Percentiles rank a stretch among this genome's conserved stretches.
Conservation (phyloP, 768 basidiomycete species). For the Amanita exitialis region DNA sequence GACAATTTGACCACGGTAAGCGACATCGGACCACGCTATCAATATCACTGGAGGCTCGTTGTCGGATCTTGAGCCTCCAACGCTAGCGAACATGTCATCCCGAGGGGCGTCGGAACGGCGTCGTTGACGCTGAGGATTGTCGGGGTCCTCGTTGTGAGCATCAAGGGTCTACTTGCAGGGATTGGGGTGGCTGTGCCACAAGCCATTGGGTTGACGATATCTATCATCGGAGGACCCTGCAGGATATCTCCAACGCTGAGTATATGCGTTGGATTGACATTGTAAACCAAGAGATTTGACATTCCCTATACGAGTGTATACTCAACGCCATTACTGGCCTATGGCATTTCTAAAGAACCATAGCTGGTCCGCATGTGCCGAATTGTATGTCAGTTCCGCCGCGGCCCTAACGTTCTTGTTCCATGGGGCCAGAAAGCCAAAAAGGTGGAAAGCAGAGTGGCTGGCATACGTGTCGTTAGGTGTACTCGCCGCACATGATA, state of each 20-base stretch:
- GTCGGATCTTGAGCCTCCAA: neutral
- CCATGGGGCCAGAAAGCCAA: neutral
- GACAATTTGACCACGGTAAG: neutral
- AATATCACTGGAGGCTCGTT: neutral
- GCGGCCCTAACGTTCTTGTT: neutral
- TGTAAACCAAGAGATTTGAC: too few species aligned
- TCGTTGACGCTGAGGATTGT: neutral
- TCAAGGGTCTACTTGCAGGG: slow-evolving; percentile 4
- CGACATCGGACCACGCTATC: neutral
- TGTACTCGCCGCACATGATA: neutral
- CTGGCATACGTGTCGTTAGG: neutral
- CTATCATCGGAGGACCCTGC: slow-evolving; percentile 2
- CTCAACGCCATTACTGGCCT: too few species aligned
- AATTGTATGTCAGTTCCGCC: neutral
- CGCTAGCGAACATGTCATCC: neutral
- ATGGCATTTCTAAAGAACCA: neutral
- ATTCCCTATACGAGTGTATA: too few species aligned
- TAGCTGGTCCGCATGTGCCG: neutral
- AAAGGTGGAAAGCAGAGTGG: neutral
- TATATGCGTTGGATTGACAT: too few species aligned
- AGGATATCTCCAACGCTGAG: neutral
- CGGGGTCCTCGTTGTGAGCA: neutral
- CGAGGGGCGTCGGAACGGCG: neutral
- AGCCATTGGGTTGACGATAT: neutral
- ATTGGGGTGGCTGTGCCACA: slow-evolving; percentile 1